Conservation (phyloP, 2,329 filamentous ascomycete species). For the Colletotrichum limetticola region DNA sequence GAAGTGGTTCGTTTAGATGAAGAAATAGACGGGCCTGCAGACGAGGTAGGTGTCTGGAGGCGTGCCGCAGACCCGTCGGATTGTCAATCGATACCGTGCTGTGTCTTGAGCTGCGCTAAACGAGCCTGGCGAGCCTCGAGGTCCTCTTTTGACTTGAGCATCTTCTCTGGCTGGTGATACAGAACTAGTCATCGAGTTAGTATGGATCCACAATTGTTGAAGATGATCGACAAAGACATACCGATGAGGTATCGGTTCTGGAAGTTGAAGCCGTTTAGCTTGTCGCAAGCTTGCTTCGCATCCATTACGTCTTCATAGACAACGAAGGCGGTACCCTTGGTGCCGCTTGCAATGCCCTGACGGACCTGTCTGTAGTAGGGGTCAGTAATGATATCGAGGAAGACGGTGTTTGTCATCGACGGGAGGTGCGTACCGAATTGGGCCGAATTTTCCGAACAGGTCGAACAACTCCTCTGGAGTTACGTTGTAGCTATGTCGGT, state of each 20-base stretch:
- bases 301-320: slow-evolving; percentile 99
- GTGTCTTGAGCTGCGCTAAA: slow-evolving; percentile 97
- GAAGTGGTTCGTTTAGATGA: slow-evolving; percentile 51
- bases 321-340: slow-evolving; percentile 98
- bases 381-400: slow-evolving; percentile 22
- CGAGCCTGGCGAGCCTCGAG: slow-evolving; percentile 93
- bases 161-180: slow-evolving; percentile 75
- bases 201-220: slow-evolving; percentile 12
- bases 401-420: slow-evolving; percentile 5
- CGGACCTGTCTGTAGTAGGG: slow-evolving; percentile 83
- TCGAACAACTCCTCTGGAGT: slow-evolving; percentile 98
- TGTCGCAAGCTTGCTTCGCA: slow-evolving; percentile 98
- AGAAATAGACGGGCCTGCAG: slow-evolving; percentile 70
- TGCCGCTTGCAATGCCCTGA: slow-evolving; percentile 96
- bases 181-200: slow-evolving; percentile 55
- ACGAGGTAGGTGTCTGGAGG: slow-evolving; percentile 58
- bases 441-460: slow-evolving; percentile 97
- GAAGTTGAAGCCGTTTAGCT: slow-evolving; percentile 99
- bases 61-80: slow-evolving; percentile 72
- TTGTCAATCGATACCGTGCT: slow-evolving; percentile 99
- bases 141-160: slow-evolving; percentile 88
- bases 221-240: slow-evolving; percentile 59
- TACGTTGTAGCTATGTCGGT: slow-evolving; percentile 88
- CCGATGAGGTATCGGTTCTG: slow-evolving; percentile 99
- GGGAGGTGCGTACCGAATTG: slow-evolving; percentile 78